Percentiles rank a stretch among this genome's conserved stretches.
Conservation (phyloP, 345 rosid species). For the Mallotus nudiflorus region DNA sequence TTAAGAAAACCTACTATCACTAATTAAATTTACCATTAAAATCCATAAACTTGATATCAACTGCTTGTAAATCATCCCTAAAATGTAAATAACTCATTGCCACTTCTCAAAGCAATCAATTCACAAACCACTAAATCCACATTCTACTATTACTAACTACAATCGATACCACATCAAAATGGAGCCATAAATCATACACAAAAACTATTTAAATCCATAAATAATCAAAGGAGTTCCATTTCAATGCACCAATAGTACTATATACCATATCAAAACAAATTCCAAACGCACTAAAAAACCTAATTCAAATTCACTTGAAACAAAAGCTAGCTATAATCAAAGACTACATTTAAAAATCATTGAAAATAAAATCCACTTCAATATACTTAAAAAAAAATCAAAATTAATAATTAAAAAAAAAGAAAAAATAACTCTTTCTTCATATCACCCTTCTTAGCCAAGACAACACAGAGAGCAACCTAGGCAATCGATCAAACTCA, state of each 20-base stretch:
- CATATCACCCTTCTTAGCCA: conserved; percentile 62
- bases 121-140: not conserved
- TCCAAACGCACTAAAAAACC: not conserved
- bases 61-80: not conserved
- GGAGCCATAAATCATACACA: not conserved
- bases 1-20: too few relatives aligned
- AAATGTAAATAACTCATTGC: not conserved
- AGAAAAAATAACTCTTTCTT: conserved; percentile 52
- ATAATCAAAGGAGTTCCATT: not conserved
- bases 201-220: not conserved
- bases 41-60: not conserved
- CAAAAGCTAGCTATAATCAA: not conserved
- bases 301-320: not conserved
- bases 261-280: not conserved
- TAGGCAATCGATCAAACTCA: conserved; percentile 98
- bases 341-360: not conserved
- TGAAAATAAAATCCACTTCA: not conserved
- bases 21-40: too few relatives aligned
- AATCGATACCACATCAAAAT: conserved; percentile 8
- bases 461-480: conserved; percentile 78
- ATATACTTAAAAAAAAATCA: not conserved
- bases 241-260: not conserved
- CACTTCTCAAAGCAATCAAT: conserved; percentile 12
- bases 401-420: not conserved
- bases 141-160: not conserved